phyloP scores from a whole-genome alignment of 2,329 filamentous ascomycete species.

The Aspergillus cejpii region DNA sequence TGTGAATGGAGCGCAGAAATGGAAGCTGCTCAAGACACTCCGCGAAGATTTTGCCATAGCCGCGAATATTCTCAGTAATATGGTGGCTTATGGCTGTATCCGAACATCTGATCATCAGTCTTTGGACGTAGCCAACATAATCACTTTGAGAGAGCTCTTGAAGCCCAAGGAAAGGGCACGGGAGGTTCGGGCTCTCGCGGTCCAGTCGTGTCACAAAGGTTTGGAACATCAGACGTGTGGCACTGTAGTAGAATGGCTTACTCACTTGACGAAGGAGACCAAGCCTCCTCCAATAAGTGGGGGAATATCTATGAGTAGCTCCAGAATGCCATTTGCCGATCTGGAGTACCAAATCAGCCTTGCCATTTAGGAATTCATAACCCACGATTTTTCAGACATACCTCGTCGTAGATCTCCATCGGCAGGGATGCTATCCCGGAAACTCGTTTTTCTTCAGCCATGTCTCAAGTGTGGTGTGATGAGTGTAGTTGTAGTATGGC shows the following conservation, averaged over 20 bases:
- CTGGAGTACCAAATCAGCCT: background rate
- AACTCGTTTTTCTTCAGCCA: background rate
- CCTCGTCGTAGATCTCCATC: background rate
- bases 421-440: background rate
- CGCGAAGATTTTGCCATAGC: background rate
- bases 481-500: background rate
- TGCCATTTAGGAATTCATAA: background rate
- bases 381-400: background rate
- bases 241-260: background rate
- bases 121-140: background rate
- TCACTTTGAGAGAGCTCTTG: background rate
- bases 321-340: background rate
- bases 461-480: background rate
- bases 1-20: background rate
- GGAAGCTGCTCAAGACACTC: background rate
- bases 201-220: background rate
- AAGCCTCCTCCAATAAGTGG: background rate
- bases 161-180: background rate
- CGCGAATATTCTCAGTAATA: background rate
- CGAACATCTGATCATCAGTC: background rate
- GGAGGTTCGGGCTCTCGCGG: accelerated
- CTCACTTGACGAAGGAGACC: slow-evolving; percentile 1
- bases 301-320: too few relatives aligned
- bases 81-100: background rate
- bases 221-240: background rate